These are phyloP conservation scores for Naganishia friedmannii DNA, from an alignment of 768 basidiomycete species.

Conservation along the genomic window DNA sequence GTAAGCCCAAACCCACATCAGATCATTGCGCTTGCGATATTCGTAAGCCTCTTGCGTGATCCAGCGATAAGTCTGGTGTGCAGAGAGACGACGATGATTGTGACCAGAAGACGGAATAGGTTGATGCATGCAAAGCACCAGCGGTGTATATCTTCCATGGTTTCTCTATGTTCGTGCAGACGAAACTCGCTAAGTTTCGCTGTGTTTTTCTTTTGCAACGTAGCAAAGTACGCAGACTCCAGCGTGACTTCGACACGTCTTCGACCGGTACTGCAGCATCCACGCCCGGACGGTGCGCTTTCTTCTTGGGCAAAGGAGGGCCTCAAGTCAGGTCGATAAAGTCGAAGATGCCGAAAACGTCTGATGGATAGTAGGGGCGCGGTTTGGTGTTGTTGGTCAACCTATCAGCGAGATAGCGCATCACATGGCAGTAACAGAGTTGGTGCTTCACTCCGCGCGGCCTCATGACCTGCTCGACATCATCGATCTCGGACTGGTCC, in stretches of 20 bases:
- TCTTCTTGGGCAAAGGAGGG: too few relatives aligned
- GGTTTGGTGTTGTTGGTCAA: not conserved
- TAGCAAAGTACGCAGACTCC: too few relatives aligned
- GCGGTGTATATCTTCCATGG: too few relatives aligned
- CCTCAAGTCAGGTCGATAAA: not conserved
- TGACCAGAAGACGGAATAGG: too few relatives aligned
- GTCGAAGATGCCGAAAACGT: not conserved
- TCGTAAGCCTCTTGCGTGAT: not conserved
- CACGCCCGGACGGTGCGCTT: too few relatives aligned
- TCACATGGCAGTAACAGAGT: not conserved
- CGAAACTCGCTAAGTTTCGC: too few relatives aligned
- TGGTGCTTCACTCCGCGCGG: not conserved
- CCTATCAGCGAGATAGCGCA: not conserved
- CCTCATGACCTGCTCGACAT: not conserved
- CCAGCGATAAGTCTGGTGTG: not conserved
- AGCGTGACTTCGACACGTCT: too few relatives aligned
- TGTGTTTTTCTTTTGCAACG: too few relatives aligned
- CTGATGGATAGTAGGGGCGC: not conserved
- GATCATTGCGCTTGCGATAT: not conserved
- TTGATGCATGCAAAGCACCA: too few relatives aligned
- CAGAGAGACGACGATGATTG: too few relatives aligned
- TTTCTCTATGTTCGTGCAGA: too few relatives aligned
- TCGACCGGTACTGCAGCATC: too few relatives aligned
- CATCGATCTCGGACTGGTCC: not conserved
- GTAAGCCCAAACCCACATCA: not conserved